Percentiles rank a stretch among this genome's conserved stretches.
Conservation (phyloP, 2,329 filamentous ascomycete species). For the Xylaria multiplex region DNA sequence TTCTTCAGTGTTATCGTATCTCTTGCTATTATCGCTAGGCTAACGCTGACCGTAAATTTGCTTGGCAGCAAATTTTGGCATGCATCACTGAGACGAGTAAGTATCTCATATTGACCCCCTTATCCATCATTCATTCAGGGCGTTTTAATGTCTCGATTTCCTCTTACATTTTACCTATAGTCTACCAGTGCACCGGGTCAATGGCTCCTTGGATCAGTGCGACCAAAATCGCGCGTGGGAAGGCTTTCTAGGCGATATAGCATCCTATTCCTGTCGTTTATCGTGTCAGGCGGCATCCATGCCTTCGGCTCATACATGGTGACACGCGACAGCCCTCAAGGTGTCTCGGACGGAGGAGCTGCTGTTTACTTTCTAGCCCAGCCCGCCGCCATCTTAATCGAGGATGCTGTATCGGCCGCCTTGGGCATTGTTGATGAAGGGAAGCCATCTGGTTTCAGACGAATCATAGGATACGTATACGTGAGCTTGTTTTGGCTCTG, state of each 20-base stretch:
- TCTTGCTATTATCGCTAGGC: conserved; percentile 6
- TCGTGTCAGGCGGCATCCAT: conserved; percentile 8
- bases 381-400: conserved; percentile 9
- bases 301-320: conserved; percentile 6
- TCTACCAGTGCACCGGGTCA: conserved; percentile 2
- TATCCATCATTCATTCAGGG: neutral
- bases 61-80: conserved; percentile 3
- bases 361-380: conserved; percentile 7
- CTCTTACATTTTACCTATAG: conserved; percentile 5
- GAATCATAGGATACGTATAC: conserved; percentile 8
- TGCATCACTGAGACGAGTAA: conserved; percentile 11
- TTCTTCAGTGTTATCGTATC: neutral
- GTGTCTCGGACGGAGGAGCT: conserved; percentile 5
- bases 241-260: conserved; percentile 4
- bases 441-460: conserved; percentile 6
- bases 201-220: conserved; percentile 5
- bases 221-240: conserved; percentile 7
- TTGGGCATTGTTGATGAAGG: conserved; percentile 7
- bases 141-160: neutral
- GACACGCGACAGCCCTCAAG: conserved; percentile 8
- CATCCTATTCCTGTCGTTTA: conserved; percentile 7
- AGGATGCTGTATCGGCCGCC: conserved; percentile 8
- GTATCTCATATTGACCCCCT: neutral
- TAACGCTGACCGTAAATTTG: conserved; percentile 6
- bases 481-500: conserved; percentile 10